Base-by-base conservation (phyloP, 768 basidiomycete genomes). In the Kwoniella dejecticola region DNA sequence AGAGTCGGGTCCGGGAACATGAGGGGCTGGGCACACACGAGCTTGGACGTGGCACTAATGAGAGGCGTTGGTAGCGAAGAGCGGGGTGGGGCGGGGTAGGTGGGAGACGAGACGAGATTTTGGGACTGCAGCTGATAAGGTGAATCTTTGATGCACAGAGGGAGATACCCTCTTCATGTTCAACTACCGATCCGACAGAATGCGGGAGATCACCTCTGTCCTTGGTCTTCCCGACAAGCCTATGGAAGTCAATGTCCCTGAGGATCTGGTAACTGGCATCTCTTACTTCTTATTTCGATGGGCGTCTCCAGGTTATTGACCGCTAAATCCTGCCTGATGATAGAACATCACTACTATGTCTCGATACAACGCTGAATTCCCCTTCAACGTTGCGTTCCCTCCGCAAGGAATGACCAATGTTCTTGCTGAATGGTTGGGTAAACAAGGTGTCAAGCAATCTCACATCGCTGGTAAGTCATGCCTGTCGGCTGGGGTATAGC, bases 111-210 rank as follows among this genome's bases (percentile, higher is more conserved):
- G 19, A 15, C 7, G 27, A 47, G 1, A 17, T n/a, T 3, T 21
- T 4, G 13, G 13, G 31, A 30, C 30, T 11, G n/a, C 23, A 17
- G 29, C 27, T n/a, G 4, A 26, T 24, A 50, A 13, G 50, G n/a
- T n/a, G 33, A 3, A n/a, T n/a, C 33, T 40, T 54, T 29, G 36
- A 38, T 33, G 7, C 66, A 26, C 30, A 91, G 91, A 91, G 59
- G 83, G 82, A 42, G 93, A 96, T 79, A 94, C 92, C 0, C 75
- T 97, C 3, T 96, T 95, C 84, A 87, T 90, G 81, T 97, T 95
- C 87, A 97, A 97, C 82, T 96, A 97, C 80, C 88, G 94, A 63
- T 94, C 93, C 0, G 93, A 97, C 78, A 88, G 94, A 54, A 91
- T 97, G 89, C 86, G 93, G 47, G 93, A 97, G 80, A 88, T 96